A percentile compares a stretch with the other conserved stretches of the same genome.
Conservation (phyloP, 2,329 filamentous ascomycete genomes). For the Davidsoniella australis region DNA sequence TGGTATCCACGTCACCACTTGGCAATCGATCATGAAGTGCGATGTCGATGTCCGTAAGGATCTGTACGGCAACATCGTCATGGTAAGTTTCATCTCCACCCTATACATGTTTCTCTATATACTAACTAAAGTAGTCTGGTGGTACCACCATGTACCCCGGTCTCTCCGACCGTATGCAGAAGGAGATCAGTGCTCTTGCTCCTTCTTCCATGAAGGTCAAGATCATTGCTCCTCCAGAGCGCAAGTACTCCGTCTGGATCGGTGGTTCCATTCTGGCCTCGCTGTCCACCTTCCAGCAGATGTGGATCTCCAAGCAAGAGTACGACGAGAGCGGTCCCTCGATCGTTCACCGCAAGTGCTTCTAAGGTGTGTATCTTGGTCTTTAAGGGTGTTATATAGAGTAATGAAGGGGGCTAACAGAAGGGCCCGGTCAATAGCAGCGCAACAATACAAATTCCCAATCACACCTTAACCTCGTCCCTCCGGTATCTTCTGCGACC, state of each 20-base stretch:
- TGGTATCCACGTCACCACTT: conserved; percentile 98
- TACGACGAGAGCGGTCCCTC: conserved; percentile 99
- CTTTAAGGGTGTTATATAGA: conserved; percentile 1
- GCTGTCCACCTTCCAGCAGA: conserved; percentile 99
- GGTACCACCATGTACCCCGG: conserved; percentile 99
- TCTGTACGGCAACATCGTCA: conserved; percentile 99
- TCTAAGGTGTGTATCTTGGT: conserved; percentile 54
- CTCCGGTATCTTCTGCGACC: too few relatives aligned
- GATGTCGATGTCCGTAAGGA: conserved; percentile 99
- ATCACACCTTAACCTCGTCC: conserved; percentile 11
- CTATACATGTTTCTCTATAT: not conserved
- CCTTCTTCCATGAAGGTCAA: conserved; percentile 99
- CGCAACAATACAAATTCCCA: conserved; percentile 19
- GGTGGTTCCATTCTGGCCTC: conserved; percentile 99
- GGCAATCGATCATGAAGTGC: conserved; percentile 99
- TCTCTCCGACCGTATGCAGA: conserved; percentile 99
- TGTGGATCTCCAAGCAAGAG: conserved; percentile 99
- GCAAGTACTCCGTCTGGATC: conserved; percentile 99
- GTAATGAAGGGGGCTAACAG: conserved; percentile 15
- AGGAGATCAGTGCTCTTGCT: conserved; percentile 98
- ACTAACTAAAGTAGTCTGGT: conserved; percentile 54
- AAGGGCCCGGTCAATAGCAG: conserved; percentile 14
- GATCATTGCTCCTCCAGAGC: conserved; percentile 99
- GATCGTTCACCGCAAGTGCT: conserved; percentile 99
- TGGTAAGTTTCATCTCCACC: conserved; percentile 48